A percentile compares a stretch with the other conserved stretches of the same genome.
Evolutionary conservation across 495 filamentous ascomycete species (phyloP).

Genomic region (Tuber magnatum): DNA sequence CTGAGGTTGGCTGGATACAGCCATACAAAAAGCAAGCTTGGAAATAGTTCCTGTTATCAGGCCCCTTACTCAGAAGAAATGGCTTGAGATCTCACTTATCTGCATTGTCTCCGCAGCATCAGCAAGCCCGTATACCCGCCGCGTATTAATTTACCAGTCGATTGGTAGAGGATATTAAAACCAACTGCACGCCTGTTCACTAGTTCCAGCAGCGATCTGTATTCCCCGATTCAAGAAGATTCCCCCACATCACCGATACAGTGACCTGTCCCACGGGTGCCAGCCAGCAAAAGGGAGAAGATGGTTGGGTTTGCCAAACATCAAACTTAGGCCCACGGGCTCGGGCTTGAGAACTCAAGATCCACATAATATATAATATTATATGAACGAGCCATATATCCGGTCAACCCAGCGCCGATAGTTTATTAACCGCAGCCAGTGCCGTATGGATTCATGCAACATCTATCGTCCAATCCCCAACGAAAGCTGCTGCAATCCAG

Average conservation of each 20-base stretch:
- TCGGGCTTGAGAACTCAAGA: background rate
- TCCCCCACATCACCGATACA: background rate
- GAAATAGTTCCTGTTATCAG: background rate
- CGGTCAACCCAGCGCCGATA: background rate
- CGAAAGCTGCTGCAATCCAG: background rate
- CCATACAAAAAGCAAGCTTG: background rate
- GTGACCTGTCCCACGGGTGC: background rate
- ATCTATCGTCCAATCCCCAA: background rate
- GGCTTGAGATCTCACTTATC: background rate
- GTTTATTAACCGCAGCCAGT: background rate
- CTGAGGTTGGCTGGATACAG: background rate
- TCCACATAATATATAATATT: background rate
- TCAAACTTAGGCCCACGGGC: background rate
- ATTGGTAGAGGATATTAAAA: background rate
- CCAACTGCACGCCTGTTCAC: background rate
- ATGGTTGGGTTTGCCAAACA: background rate
- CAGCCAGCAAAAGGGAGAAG: background rate
- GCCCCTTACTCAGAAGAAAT: background rate
- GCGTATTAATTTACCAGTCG: background rate
- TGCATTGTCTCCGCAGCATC: background rate
- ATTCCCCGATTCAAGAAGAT: background rate
- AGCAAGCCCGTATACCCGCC: background rate
- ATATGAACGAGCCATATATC: background rate
- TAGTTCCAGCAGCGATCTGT: background rate
- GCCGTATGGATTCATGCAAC: background rate